Conservation (phyloP, 164 flowering plant genomes). For the Piper betle region DNA sequence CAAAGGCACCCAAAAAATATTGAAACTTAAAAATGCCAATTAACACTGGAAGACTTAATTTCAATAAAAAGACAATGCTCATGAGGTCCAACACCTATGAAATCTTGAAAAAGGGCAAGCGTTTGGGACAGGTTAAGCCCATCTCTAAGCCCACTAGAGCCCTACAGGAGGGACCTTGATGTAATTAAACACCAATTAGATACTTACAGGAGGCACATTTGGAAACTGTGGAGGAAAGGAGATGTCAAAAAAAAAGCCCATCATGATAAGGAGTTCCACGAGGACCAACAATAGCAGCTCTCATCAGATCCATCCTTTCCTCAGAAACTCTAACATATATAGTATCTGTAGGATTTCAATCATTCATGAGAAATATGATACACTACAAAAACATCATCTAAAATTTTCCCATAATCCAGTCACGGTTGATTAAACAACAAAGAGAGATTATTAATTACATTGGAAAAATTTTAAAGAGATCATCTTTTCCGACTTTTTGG, state of each 20-base stretch:
- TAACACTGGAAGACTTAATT: too few relatives aligned
- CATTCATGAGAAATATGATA: neutral
- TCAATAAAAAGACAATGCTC: too few relatives aligned
- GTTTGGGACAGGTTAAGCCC: too few relatives aligned
- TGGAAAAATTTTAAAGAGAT: neutral
- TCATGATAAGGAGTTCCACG: constrained; percentile 91
- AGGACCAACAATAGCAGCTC: constrained; percentile 76
- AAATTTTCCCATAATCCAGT: neutral
- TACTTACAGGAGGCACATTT: constrained; percentile 77
- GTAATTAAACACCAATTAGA: neutral
- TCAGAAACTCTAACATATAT: constrained; percentile 73
- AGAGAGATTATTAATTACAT: neutral
- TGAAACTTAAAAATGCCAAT: too few relatives aligned
- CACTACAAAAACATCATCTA: neutral
- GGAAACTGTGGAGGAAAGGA: constrained; percentile 75
- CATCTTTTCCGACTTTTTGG: too few relatives aligned
- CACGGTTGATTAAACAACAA: neutral
- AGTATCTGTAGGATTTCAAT: constrained; percentile 30
- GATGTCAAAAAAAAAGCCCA: constrained; percentile 83
- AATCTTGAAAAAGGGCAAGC: too few relatives aligned
- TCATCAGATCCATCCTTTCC: constrained; percentile 72
- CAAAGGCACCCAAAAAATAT: too few relatives aligned
- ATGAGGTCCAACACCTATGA: too few relatives aligned
- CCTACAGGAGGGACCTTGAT: too few relatives aligned
- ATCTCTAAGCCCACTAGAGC: too few relatives aligned